Percentiles rank a stretch among this genome's conserved stretches.
Conservation (phyloP, 768 basidiomycete species). For the Tricholomella constricta region DNA sequence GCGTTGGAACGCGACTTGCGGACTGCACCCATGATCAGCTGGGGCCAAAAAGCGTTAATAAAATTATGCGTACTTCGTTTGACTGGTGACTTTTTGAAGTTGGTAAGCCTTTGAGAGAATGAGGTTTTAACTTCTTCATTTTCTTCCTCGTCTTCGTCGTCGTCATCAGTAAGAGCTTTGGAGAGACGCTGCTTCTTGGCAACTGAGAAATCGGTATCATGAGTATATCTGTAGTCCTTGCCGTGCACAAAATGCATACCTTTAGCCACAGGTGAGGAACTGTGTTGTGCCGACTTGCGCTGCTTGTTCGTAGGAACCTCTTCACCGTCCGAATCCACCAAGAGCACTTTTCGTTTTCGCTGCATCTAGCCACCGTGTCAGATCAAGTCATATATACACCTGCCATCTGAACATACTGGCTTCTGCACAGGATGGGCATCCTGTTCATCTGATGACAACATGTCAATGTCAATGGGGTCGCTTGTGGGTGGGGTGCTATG, state of each 20-base stretch:
- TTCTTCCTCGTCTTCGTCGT: constrained; percentile 56
- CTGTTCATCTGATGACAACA: constrained; percentile 57
- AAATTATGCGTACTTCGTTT: constrained; percentile 47
- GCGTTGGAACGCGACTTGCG: constrained; percentile 41
- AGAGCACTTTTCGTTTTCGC: constrained; percentile 67
- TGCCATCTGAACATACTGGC: constrained; percentile 7
- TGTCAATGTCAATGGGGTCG: constrained; percentile 76
- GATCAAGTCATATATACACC: background rate
- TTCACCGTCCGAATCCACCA: constrained; percentile 77
- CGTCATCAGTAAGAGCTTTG: constrained; percentile 48
- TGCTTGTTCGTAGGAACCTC: constrained; percentile 24
- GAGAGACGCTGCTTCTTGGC: constrained; percentile 66
- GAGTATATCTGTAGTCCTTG: background rate
- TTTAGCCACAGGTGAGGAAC: constrained; percentile 43
- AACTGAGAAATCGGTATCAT: constrained; percentile 29
- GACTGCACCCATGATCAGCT: constrained; percentile 28
- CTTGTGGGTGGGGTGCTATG: constrained; percentile 77
- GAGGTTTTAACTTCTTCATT: constrained; percentile 39
- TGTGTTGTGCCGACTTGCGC: constrained; percentile 28
- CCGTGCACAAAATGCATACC: constrained; percentile 20
- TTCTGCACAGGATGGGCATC: constrained; percentile 28
- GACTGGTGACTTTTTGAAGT: constrained; percentile 64
- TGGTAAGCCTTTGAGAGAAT: constrained; percentile 61
- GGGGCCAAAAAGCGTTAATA: background rate
- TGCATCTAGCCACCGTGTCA: constrained; percentile 29